Evolutionary conservation across 108 stramenopile genomes (phyloP).

Genomic region (Pseudonitzschia pungens): DNA sequence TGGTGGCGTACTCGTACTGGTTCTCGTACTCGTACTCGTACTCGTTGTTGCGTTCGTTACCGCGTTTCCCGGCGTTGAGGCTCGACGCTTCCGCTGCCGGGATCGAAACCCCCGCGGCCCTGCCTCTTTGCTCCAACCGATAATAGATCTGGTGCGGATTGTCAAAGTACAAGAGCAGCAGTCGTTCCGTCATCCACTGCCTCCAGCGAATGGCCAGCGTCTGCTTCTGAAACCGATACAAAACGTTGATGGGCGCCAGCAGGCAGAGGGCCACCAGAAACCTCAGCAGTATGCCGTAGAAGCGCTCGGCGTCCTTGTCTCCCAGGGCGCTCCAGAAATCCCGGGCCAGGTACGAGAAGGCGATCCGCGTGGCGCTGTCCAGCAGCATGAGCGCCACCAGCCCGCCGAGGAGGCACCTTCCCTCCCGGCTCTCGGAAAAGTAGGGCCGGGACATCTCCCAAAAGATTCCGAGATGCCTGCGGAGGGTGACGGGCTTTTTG

Average conservation of each 20-base stretch:
- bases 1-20: too few species aligned
- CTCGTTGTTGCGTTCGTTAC: too few species aligned
- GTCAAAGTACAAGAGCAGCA: conserved; percentile 50
- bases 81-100: not conserved
- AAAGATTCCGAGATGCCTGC: conserved; percentile 21
- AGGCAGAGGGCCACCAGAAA: conserved; percentile 53
- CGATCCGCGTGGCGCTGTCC: conserved; percentile 70
- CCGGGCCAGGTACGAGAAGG: conserved; percentile 73
- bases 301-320: conserved; percentile 61
- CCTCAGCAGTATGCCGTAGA: conserved; percentile 48
- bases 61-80: too few species aligned
- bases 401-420: conserved; percentile 37
- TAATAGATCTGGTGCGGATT: conserved; percentile 58
- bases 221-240: conserved; percentile 61
- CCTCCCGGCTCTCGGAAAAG: conserved; percentile 40
- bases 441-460: conserved; percentile 49
- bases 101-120: not conserved
- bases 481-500: not conserved
- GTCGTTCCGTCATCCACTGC: conserved; percentile 80
- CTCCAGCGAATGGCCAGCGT: conserved; percentile 65
- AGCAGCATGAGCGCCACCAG: conserved; percentile 64
- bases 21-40: too few species aligned
- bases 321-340: conserved; percentile 79
- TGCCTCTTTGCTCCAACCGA: conserved; percentile 34
- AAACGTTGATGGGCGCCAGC: conserved; percentile 76